phyloP scores from a whole-genome alignment of 306 rosid genomes.

The Prunus persica region DNA sequence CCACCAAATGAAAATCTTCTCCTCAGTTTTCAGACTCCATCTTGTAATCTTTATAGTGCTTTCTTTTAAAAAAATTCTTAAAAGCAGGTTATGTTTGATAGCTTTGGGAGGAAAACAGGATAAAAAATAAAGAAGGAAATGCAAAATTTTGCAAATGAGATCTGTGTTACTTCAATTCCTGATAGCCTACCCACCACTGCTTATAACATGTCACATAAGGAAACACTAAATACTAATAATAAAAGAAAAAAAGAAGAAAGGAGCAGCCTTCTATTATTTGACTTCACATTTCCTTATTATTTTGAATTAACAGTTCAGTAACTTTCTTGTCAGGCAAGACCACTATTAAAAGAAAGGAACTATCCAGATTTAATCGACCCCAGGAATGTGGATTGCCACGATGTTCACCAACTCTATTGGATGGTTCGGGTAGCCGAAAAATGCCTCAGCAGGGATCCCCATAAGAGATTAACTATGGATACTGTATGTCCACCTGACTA shows the following conservation, averaged over 20 bases:
- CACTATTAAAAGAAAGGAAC: slow-evolving; percentile 63
- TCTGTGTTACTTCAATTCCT: no score
- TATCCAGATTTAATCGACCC: slow-evolving; percentile 76
- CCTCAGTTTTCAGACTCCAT: no score
- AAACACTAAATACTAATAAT: background rate
- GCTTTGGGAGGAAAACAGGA: no score
- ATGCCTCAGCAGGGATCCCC: slow-evolving; percentile 73
- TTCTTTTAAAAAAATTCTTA: no score
- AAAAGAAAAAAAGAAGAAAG: background rate
- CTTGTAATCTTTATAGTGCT: no score
- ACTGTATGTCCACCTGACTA: slow-evolving; percentile 33
- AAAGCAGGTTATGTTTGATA: no score
- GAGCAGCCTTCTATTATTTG: slow-evolving; percentile 1
- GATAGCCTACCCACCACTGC: background rate
- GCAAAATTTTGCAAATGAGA: no score
- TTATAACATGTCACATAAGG: background rate
- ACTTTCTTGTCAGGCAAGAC: slow-evolving; percentile 51
- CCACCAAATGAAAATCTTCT: background rate
- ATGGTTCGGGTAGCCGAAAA: slow-evolving; percentile 74
- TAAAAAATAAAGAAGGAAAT: no score
- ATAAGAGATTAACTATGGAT: slow-evolving; percentile 57
- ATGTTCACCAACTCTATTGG: slow-evolving; percentile 76
- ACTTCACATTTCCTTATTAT: background rate
- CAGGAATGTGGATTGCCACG: slow-evolving; percentile 45
- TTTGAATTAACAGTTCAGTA: background rate